These are phyloP conservation scores for Carex littledalei DNA, from an alignment of 176 grass and related monocot species.

Conservation along the genomic window DNA sequence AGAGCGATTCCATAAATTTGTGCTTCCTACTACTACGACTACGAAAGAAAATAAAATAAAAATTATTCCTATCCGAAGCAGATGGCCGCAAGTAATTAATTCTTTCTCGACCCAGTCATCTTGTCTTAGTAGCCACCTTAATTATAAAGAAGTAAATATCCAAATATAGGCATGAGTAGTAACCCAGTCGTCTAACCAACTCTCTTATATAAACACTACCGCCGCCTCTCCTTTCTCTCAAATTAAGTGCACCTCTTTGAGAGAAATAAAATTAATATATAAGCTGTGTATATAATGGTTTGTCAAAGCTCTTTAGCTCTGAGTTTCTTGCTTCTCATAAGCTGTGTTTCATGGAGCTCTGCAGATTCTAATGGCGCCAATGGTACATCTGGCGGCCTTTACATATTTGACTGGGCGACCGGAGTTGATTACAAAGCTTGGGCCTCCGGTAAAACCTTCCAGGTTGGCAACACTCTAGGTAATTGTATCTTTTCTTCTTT, in stretches of 20 bases:
- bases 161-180: neutral
- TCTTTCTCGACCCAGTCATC: neutral
- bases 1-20: neutral
- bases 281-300: slow-evolving; percentile 30
- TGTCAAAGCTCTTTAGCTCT: slow-evolving; percentile 25
- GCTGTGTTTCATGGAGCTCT: slow-evolving; percentile 24
- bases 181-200: neutral
- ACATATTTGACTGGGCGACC: slow-evolving; percentile 41
- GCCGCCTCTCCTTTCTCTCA: slow-evolving; percentile 15
- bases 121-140: no score
- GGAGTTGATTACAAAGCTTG: slow-evolving; percentile 56
- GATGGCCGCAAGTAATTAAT: neutral
- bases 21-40: neutral
- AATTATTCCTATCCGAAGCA: neutral
- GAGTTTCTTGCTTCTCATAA: slow-evolving; percentile 38
- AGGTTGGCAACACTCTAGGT: slow-evolving; percentile 45
- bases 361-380: slow-evolving; percentile 31
- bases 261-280: no score
- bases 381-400: no score
- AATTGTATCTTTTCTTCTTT: neutral
- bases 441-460: slow-evolving; percentile 48
- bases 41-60: neutral
- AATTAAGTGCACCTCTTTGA: neutral
- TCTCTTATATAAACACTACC: slow-evolving; percentile 34
- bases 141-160: neutral